Evolutionary conservation across 2,329 filamentous ascomycete species (phyloP).

Genomic region (Penicillium olsonii): DNA sequence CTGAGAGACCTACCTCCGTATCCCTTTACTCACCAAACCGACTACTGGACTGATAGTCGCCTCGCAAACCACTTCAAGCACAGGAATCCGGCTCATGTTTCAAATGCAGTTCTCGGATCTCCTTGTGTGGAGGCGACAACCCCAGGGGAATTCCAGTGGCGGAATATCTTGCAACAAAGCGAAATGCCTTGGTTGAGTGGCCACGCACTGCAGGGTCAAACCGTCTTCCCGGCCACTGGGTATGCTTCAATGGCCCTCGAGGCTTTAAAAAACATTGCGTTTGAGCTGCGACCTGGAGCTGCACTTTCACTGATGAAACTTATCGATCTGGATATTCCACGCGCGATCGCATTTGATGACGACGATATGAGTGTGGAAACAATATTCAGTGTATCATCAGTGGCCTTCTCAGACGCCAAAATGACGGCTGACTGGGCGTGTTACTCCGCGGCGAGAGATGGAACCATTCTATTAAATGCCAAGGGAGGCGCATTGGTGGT

Average conservation of each 20-base stretch:
- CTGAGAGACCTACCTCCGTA: not conserved
- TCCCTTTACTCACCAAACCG: conserved; percentile 8
- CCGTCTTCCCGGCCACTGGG: not conserved
- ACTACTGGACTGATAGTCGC: not conserved
- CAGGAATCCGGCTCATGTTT: not conserved
- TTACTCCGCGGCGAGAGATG: not conserved
- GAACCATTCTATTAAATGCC: not conserved
- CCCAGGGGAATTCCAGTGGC: not conserved
- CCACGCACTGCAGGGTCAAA: conserved; percentile 2
- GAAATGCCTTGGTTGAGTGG: conserved; percentile 6
- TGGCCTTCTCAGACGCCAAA: not conserved
- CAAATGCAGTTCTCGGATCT: not conserved
- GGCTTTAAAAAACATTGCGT: not conserved
- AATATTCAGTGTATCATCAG: not conserved
- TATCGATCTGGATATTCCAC: not conserved
- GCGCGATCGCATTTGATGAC: not conserved
- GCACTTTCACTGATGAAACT: not conserved
- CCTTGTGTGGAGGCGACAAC: not conserved
- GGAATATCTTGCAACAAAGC: conserved; percentile 4
- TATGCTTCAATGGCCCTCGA: conserved; percentile 6
- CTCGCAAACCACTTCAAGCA: not conserved
- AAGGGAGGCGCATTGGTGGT: not conserved
- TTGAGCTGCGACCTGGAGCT: not conserved
- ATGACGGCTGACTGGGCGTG: too few species aligned
- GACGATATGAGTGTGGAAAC: not conserved